Conservation (phyloP, 2,329 filamentous ascomycete species). For the Nemania serpens region DNA sequence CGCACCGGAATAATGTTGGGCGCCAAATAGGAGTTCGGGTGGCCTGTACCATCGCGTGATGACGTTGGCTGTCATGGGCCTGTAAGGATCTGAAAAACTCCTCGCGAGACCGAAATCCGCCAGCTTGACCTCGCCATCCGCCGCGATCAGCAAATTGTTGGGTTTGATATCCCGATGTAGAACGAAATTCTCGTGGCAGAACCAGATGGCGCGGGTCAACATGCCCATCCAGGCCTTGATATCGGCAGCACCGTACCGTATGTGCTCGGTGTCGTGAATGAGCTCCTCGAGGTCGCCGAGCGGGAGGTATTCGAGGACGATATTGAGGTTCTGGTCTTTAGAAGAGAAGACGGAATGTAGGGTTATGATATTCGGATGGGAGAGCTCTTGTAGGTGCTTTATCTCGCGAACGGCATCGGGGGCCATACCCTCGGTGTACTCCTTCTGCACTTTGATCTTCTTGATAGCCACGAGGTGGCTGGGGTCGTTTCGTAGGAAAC, state of each 20-base stretch:
- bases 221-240: constrained; percentile 99
- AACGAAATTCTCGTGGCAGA: constrained; percentile 93
- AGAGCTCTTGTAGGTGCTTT: constrained; percentile 91
- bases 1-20: constrained; percentile 83
- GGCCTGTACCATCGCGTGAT: constrained; percentile 98
- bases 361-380: constrained; percentile 93
- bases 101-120: constrained; percentile 97
- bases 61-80: constrained; percentile 89
- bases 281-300: constrained; percentile 95
- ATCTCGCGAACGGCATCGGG: constrained; percentile 96
- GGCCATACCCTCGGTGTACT: constrained; percentile 88
- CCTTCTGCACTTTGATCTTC: constrained; percentile 85
- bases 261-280: constrained; percentile 78
- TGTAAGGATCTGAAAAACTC: constrained; percentile 84
- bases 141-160: constrained; percentile 94
- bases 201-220: constrained; percentile 91
- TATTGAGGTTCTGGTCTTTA: constrained; percentile 94
- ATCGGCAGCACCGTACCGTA: constrained; percentile 84
- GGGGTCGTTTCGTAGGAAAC: constrained; percentile 75
- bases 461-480: constrained; percentile 84
- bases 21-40: constrained; percentile 90
- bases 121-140: constrained; percentile 90
- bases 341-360: constrained; percentile 92
- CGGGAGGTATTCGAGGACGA: constrained; percentile 92
- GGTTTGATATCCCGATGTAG: constrained; percentile 98